Evolutionary conservation across 441 rosid species (phyloP).

Genomic region (Croton laevigatus): DNA sequence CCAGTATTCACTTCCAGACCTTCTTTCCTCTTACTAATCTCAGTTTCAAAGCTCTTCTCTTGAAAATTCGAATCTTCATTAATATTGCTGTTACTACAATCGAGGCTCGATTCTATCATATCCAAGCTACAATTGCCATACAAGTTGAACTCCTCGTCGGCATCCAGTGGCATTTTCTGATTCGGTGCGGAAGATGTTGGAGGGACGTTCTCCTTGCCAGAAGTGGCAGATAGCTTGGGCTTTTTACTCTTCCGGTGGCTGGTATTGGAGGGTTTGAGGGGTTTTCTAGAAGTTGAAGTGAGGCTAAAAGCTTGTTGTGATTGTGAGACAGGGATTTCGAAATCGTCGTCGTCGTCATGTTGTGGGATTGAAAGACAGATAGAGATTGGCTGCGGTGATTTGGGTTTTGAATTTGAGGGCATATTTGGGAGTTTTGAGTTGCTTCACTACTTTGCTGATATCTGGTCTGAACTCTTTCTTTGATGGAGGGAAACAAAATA

Average conservation of each 20-base stretch:
- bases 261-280: constrained; percentile 32
- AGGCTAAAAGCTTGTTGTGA: constrained; percentile 10
- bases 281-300: constrained; percentile 20
- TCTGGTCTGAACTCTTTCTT: neutral
- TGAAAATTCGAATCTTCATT: neutral
- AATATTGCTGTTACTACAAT: constrained; percentile 26
- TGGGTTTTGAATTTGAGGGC: constrained; percentile 25
- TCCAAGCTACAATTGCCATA: constrained; percentile 54
- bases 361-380: neutral
- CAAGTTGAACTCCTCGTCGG: neutral
- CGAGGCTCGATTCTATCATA: constrained; percentile 60
- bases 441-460: neutral
- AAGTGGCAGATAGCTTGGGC: constrained; percentile 24
- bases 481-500: too few relatives aligned
- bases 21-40: constrained; percentile 10
- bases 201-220: constrained; percentile 48
- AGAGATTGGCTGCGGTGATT: constrained; percentile 17
- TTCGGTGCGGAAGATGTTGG: constrained; percentile 8
- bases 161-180: neutral
- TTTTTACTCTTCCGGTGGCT: constrained; percentile 39
- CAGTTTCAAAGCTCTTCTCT: neutral
- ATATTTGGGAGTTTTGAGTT: neutral
- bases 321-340: constrained; percentile 51
- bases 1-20: constrained; percentile 41
- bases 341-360: constrained; percentile 55